A percentile compares a stretch with the other conserved stretches of the same genome.
Conservation (phyloP, 1,284 basidiomycete species). For the Apiotrichum sp. region DNA sequence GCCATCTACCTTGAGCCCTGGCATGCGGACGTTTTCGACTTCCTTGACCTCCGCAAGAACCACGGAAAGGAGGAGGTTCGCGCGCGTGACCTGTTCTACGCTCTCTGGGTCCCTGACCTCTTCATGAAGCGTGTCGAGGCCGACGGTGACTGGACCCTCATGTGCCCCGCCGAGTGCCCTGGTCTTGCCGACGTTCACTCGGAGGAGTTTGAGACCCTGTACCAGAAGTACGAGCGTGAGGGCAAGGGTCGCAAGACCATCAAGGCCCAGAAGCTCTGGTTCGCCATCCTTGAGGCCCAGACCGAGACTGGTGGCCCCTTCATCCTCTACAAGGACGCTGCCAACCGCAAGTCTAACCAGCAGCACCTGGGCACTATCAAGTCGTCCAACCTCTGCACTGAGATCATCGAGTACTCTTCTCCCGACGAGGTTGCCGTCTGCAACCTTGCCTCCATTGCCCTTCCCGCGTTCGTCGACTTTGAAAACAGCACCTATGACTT, state of each 20-base stretch:
- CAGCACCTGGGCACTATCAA: conserved; percentile 99
- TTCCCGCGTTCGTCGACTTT: conserved; percentile 76
- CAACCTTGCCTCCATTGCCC: conserved; percentile 95
- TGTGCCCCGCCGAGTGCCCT: conserved; percentile 96
- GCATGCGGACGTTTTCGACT: conserved; percentile 97
- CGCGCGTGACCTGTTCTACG: conserved; percentile 96
- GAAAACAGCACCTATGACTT: conserved; percentile 66
- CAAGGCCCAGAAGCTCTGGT: conserved; percentile 98
- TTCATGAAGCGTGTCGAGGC: conserved; percentile 95
- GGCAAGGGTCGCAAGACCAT: conserved; percentile 79
- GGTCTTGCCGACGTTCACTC: conserved; percentile 85
- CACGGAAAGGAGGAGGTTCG: conserved; percentile 98
- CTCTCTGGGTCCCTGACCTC: conserved; percentile 95
- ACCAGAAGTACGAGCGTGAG: conserved; percentile 83
- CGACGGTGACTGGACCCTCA: conserved; percentile 87
- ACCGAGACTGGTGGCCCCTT: conserved; percentile 98
- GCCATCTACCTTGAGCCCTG: conserved; percentile 97
- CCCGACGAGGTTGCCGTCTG: conserved; percentile 98
- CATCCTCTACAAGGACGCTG: conserved; percentile 94
- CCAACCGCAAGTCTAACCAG: conserved; percentile 94
- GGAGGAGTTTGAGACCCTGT: conserved; percentile 85
- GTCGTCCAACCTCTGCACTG: conserved; percentile 97
- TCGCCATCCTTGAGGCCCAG: conserved; percentile 92
- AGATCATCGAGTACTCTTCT: conserved; percentile 97
- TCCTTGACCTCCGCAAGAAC: conserved; percentile 97